phyloP scores from a whole-genome alignment of 2,329 filamentous ascomycete genomes.

The Diplodia corticola region DNA sequence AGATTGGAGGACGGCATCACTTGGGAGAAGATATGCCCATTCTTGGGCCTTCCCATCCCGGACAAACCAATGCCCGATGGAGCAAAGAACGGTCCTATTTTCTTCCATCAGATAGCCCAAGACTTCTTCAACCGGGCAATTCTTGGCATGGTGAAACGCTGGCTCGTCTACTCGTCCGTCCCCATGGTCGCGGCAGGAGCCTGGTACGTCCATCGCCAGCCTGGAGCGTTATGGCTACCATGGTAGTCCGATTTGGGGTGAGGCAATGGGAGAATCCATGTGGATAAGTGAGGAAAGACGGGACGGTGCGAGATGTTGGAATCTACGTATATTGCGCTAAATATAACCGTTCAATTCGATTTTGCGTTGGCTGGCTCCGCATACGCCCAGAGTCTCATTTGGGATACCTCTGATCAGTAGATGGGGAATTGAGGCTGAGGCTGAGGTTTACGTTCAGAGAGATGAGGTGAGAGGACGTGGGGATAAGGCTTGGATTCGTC shows the following conservation, averaged over 20 bases:
- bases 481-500: conserved; percentile 9
- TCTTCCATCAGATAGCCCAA: background rate
- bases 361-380: background rate
- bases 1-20: conserved; percentile 26
- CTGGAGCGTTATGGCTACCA: background rate
- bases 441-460: background rate
- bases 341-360: background rate
- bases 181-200: background rate
- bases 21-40: conserved; percentile 36
- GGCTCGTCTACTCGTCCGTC: background rate
- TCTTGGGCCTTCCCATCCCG: conserved; percentile 31
- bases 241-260: background rate
- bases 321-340: background rate
- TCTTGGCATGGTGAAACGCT: background rate
- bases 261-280: background rate
- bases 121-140: background rate
- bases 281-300: background rate
- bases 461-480: background rate
- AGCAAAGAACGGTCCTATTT: background rate
- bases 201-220: background rate
- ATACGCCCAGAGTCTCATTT: background rate
- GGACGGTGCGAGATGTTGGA: background rate
- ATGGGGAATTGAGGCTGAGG: background rate
- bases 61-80: conserved; percentile 23
- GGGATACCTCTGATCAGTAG: background rate